phyloP scores from a whole-genome alignment of 2,329 filamentous ascomycete species.

The Thelonectria olida region DNA sequence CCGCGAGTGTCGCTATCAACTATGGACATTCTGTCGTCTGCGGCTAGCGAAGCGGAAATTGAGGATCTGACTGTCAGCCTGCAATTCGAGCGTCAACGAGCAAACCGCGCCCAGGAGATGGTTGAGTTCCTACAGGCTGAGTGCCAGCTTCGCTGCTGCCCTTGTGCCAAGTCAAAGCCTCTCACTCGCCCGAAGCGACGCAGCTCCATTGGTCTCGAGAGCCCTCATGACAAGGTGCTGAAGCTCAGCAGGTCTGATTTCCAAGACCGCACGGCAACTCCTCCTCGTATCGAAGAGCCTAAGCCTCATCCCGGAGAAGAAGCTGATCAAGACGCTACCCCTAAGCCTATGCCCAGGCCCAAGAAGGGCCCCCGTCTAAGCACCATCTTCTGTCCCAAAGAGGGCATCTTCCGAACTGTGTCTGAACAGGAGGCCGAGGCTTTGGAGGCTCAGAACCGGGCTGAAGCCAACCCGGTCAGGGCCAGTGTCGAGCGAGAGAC shows the following conservation, averaged over 20 bases:
- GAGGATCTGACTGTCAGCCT: slow-evolving; percentile 63
- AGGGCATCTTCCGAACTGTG: slow-evolving; percentile 71
- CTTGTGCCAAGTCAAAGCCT: slow-evolving; percentile 58
- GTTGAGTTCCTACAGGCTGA: slow-evolving; percentile 81
- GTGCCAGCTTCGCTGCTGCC: slow-evolving; percentile 74
- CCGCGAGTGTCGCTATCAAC: slow-evolving; percentile 57
- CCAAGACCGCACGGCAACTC: slow-evolving; percentile 26
- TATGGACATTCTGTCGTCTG: slow-evolving; percentile 63
- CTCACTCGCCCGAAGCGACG: slow-evolving; percentile 35
- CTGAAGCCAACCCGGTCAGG: slow-evolving; percentile 26
- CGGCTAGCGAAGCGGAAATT: slow-evolving; percentile 65
- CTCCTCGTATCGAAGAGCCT: slow-evolving; percentile 33
- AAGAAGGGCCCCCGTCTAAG: slow-evolving; percentile 56
- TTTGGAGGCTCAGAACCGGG: slow-evolving; percentile 47
- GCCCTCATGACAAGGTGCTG: slow-evolving; percentile 44
- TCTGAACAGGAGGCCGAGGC: slow-evolving; percentile 62
- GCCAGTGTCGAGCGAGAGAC: slow-evolving; percentile 18
- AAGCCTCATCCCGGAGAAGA: slow-evolving; percentile 7
- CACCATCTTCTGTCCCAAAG: slow-evolving; percentile 67
- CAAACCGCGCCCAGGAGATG: slow-evolving; percentile 75
- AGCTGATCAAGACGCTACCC: slow-evolving; percentile 26
- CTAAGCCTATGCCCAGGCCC: slow-evolving; percentile 38
- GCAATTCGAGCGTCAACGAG: slow-evolving; percentile 69
- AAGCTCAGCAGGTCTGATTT: slow-evolving; percentile 46
- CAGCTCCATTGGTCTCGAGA: slow-evolving; percentile 37